Conservation (phyloP, 352 stramenopile genomes). For the Lagenidium giganteum region DNA sequence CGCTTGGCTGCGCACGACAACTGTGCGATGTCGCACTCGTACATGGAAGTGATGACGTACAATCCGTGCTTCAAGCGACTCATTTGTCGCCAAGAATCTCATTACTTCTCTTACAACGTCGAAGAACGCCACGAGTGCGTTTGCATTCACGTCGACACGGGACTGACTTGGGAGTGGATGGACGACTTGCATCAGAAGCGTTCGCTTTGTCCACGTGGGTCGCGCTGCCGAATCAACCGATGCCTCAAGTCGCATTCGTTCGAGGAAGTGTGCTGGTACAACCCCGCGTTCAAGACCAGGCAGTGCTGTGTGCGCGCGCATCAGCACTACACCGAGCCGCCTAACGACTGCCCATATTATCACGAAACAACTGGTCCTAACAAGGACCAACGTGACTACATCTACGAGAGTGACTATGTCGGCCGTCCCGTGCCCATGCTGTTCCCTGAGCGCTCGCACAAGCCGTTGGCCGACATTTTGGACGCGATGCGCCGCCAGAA, state of each 20-base stretch:
- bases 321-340: not conserved
- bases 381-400: not conserved
- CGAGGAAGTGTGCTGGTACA: slow-evolving; percentile 14
- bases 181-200: slow-evolving; percentile 21
- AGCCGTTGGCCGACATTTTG: too few species aligned
- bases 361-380: slow-evolving; percentile 4
- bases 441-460: slow-evolving; percentile 12
- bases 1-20: slow-evolving; percentile 16
- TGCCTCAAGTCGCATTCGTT: slow-evolving; percentile 12
- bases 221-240: not conserved
- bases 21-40: slow-evolving; percentile 34
- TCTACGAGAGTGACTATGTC: slow-evolving; percentile 11
- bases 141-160: slow-evolving; percentile 40
- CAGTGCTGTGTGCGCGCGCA: too few species aligned
- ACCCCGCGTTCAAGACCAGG: slow-evolving; percentile 6
- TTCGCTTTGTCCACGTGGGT: slow-evolving; percentile 3
- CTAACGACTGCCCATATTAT: not conserved
- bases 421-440: slow-evolving; percentile 6
- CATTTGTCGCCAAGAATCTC: slow-evolving; percentile 29
- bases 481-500: too few species aligned
- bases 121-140: slow-evolving; percentile 36
- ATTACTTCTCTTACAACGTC: slow-evolving; percentile 36
- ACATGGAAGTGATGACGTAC: slow-evolving; percentile 46
- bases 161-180: slow-evolving; percentile 35
- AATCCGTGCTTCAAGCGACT: slow-evolving; percentile 48